Percentiles rank a stretch among this genome's conserved stretches.
phyloP scores from a whole-genome alignment of 1,139 yeast genomes.

The Kodamaea alishanica region DNA sequence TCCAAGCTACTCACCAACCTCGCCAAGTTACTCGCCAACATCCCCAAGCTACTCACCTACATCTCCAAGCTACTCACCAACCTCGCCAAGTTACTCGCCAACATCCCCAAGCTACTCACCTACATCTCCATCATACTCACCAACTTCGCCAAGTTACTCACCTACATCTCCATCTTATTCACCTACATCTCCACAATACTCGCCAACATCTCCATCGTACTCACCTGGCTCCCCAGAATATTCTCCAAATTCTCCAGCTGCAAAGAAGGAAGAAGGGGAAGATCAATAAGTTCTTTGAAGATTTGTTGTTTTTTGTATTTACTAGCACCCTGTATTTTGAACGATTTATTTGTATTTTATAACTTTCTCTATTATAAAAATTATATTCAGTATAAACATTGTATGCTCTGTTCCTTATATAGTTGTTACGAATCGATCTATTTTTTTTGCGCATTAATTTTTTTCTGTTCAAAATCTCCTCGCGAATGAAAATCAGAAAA shows the following conservation, averaged over 20 bases:
- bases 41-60: constrained; percentile 64
- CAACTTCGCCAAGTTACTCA: constrained; percentile 53
- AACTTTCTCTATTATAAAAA: not conserved
- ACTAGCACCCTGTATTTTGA: constrained; percentile 6
- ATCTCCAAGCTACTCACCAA: constrained; percentile 54
- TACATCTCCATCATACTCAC: constrained; percentile 52
- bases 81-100: constrained; percentile 58
- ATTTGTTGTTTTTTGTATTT: constrained; percentile 4
- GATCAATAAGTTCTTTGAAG: not conserved
- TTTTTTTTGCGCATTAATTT: too few relatives aligned
- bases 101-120: constrained; percentile 62
- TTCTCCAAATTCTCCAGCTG: constrained; percentile 22
- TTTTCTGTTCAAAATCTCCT: too few relatives aligned
- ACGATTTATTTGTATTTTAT: constrained; percentile 10
- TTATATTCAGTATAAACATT: not conserved
- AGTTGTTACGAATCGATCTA: not conserved
- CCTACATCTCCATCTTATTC: constrained; percentile 49
- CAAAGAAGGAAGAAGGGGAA: constrained; percentile 3
- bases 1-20: constrained; percentile 60
- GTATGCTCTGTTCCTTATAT: not conserved
- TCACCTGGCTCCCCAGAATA: constrained; percentile 32
- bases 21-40: constrained; percentile 54
- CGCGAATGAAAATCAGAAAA: too few relatives aligned
- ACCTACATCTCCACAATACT: constrained; percentile 30
- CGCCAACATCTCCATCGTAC: constrained; percentile 24